Percentiles rank a stretch among this genome's conserved stretches.
These are phyloP conservation scores for Boletellus ananas DNA, from an alignment of 768 basidiomycete genomes.

Conservation along the genomic window DNA sequence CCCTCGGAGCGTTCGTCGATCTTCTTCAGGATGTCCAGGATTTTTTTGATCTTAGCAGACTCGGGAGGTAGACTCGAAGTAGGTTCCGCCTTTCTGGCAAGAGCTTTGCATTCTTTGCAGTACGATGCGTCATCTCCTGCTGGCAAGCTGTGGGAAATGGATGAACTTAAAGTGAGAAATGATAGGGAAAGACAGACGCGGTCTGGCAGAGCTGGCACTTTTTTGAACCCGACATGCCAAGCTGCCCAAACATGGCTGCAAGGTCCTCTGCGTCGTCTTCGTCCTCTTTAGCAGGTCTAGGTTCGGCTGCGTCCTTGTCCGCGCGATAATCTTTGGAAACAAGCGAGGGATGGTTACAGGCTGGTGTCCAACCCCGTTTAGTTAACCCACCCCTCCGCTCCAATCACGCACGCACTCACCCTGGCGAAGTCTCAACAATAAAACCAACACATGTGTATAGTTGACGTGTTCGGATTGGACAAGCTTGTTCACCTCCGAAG, in stretches of 20 bases:
- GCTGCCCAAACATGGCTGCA: constrained; percentile 63
- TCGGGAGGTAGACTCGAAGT: constrained; percentile 48
- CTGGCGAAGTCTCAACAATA: constrained; percentile 84
- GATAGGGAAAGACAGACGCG: constrained; percentile 45
- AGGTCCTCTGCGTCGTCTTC: constrained; percentile 70
- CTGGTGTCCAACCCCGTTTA: constrained; percentile 35
- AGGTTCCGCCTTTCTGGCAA: constrained; percentile 45
- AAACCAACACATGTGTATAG: constrained; percentile 67
- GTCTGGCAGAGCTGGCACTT: constrained; percentile 79
- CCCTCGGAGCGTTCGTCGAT: constrained; percentile 55
- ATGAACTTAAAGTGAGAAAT: background rate
- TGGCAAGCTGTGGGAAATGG: constrained; percentile 12
- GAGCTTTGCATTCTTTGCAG: constrained; percentile 57
- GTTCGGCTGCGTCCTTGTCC: constrained; percentile 75
- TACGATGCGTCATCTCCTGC: constrained; percentile 33
- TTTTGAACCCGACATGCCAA: constrained; percentile 54
- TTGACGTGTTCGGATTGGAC: constrained; percentile 50
- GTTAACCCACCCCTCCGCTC: background rate
- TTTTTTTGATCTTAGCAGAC: constrained; percentile 86
- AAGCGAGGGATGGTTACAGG: constrained; percentile 86
- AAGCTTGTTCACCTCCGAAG: constrained; percentile 62
- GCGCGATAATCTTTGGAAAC: constrained; percentile 71
- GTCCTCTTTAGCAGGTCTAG: constrained; percentile 49
- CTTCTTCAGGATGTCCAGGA: constrained; percentile 64
- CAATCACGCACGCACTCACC: constrained; percentile 42